Percentiles rank a stretch among this genome's conserved stretches.
Conservation (phyloP, 805 yeast genomes). For the Kodamaea lidongshanica region DNA sequence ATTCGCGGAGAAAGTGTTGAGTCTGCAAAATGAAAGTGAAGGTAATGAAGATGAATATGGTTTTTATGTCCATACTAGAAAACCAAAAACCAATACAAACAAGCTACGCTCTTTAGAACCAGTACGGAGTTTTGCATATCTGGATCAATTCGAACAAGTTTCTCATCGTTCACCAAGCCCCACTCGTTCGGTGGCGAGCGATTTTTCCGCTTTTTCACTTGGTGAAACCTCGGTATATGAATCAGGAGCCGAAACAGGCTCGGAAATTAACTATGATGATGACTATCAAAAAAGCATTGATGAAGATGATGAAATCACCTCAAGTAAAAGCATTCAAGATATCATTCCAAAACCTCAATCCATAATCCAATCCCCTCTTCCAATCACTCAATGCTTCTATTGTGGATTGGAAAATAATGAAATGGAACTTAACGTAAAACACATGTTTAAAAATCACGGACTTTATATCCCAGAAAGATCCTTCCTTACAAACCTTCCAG, state of each 20-base stretch:
- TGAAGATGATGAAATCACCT: conserved; percentile 15
- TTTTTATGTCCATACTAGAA: conserved; percentile 33
- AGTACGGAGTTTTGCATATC: conserved; percentile 32
- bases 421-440: conserved; percentile 47
- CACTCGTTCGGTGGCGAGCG: conserved; percentile 49
- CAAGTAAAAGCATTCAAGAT: too few species aligned
- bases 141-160: conserved; percentile 25
- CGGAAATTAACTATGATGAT: conserved; percentile 40
- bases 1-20: conserved; percentile 60
- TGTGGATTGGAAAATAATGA: conserved; percentile 51
- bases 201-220: conserved; percentile 50
- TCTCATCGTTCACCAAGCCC: conserved; percentile 42
- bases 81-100: conserved; percentile 13
- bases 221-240: conserved; percentile 34
- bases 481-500: conserved; percentile 30
- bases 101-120: conserved; percentile 32
- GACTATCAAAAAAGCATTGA: conserved; percentile 10
- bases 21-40: conserved; percentile 17
- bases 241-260: conserved; percentile 40
- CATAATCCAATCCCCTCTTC: conserved; percentile 33
- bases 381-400: conserved; percentile 48
- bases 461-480: conserved; percentile 41
- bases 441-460: conserved; percentile 42
- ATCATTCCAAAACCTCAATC: too few species aligned
- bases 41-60: conserved; percentile 50